Evolutionary conservation across 371 early-diverging fungal species (phyloP), one percentile per base, ranked within the genome.

Genomic region (Apophysomyces elegans): DNA sequence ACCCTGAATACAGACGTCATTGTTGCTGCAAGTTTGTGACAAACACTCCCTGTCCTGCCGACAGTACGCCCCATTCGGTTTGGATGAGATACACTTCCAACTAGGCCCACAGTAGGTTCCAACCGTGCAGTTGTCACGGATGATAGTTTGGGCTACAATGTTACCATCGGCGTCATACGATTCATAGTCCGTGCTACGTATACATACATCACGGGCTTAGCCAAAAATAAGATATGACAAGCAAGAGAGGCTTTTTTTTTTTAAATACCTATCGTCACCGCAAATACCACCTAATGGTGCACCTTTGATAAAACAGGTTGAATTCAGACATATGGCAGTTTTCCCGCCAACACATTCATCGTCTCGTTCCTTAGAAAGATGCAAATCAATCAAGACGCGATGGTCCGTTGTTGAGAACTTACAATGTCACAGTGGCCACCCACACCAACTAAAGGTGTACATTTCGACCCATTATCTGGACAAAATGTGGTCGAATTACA

Each of bases 111-210:
- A 83, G 41, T 71, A 83, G 1, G 77, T 71, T 1, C 76, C 77
- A n/a, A 59, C 47, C 0, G 83, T 83, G 14, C 83, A 83, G 58
- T 83, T 83, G 37, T 83, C 83, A 44, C 83, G 72, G 37, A 80
- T 66, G 41, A 80, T 80, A 0, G 68, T 77, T 60, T 83, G 83
- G 41, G 67, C 61, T 9, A 76, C 37, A 1, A 46, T 50, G 21
- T 71, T 60, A 11, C 73, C 75, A 1, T 60, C 67, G 4, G 71
- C 71, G 64, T 78, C 74, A 35, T 78, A 70, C 0, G 77, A 69
- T 13, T 63, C 61, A 56, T 78, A 83, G 4, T 70, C 58, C 45
- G 63, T 65, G 6, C 69, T 65, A 62, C 37, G 13, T 41, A 41
- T 41, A 41, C 41, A 41, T 21, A 43, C 35, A 50, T 50, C 54